Base-by-base conservation (phyloP, 1,284 basidiomycete genomes). In the Mycena sp. region DNA sequence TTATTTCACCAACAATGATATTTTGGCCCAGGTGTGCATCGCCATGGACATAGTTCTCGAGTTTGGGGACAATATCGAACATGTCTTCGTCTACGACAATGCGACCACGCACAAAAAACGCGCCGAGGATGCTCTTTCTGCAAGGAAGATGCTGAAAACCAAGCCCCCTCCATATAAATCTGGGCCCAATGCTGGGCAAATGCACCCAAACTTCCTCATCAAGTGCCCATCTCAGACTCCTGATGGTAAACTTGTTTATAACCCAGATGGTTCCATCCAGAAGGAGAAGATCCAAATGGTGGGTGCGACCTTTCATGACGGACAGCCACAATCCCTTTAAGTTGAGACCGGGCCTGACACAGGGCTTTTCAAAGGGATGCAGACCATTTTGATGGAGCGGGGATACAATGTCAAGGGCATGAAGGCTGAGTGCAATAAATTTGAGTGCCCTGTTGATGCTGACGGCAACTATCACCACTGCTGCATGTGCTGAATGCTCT, bases 311-410 rank as follows among this genome's bases (percentile, higher is more conserved):
- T n/a, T n/a, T n/a, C n/a, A n/a, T n/a, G n/a, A n/a, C n/a, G n/a
- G n/a, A n/a, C n/a, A n/a, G 7, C 62, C 56, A 2, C 79, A 82
- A 61, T 51, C 61, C 4, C 64, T 81, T 6, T 81, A 81, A 64
- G 80, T 71, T 45, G 73, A 72, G 21, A 54, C 64, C 11, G 72
- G 56, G 19, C 61, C 61, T 19, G 38, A 59, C 10, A 63, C 64
- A 3, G 75, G 77, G 0, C 38, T 67, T 4, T 78, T 78, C 70
- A 80, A 80, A 66, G 78, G 78, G 0, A 80, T 80, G 78, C 69
- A 63, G 0, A 19, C 53, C 0, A 73, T 80, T 35, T 64, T 80
- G 2, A 63, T 71, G 32, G 77, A 78, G 51, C 58, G 72, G 1
- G 72, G 72, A 5, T 71, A 70, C 26, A 29, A 63, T 26, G 35